Evolutionary conservation across 2,329 filamentous ascomycete genomes (phyloP).

Genomic region (Tricladium varicosporioides): DNA sequence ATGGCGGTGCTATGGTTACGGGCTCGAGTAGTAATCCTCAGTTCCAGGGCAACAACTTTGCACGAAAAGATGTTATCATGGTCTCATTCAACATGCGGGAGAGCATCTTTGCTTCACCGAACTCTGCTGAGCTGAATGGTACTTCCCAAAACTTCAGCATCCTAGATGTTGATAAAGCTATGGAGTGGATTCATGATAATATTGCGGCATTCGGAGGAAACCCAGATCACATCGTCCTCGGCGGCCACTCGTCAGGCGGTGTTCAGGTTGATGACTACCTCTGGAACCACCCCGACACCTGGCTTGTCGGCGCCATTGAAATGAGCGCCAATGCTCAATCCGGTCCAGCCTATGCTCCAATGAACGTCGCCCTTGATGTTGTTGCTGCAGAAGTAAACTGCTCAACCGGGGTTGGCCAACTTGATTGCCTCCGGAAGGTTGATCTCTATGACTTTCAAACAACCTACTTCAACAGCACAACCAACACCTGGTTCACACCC

Average conservation of each 20-base stretch:
- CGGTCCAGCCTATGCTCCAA: slow-evolving; percentile 39
- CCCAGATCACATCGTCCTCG: slow-evolving; percentile 32
- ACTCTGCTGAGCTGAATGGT: slow-evolving; percentile 7
- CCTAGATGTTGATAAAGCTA: slow-evolving; percentile 54
- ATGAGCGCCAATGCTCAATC: slow-evolving; percentile 44
- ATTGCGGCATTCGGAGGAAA: slow-evolving; percentile 54
- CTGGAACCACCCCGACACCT: slow-evolving; percentile 40
- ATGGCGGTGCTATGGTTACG: slow-evolving; percentile 37
- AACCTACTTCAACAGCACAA: slow-evolving; percentile 36
- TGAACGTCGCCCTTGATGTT: slow-evolving; percentile 37
- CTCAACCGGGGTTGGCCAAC: slow-evolving; percentile 32
- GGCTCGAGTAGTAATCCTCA: slow-evolving; percentile 40
- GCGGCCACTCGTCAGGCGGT: slow-evolving; percentile 50
- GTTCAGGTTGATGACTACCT: slow-evolving; percentile 41
- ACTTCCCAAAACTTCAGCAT: slow-evolving; percentile 42
- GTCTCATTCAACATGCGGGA: slow-evolving; percentile 44
- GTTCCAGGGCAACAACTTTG: slow-evolving; percentile 15
- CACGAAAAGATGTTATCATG: slow-evolving; percentile 30
- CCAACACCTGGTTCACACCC: slow-evolving; percentile 43
- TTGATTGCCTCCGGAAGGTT: slow-evolving; percentile 39
- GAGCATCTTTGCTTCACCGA: slow-evolving; percentile 43
- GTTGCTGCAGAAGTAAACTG: slow-evolving; percentile 40
- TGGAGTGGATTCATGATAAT: slow-evolving; percentile 58
- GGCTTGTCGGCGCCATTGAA: slow-evolving; percentile 39
- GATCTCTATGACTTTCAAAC: slow-evolving; percentile 33